Base-by-base conservation (phyloP, 306 rosid genomes). In the Castanea sativa region DNA sequence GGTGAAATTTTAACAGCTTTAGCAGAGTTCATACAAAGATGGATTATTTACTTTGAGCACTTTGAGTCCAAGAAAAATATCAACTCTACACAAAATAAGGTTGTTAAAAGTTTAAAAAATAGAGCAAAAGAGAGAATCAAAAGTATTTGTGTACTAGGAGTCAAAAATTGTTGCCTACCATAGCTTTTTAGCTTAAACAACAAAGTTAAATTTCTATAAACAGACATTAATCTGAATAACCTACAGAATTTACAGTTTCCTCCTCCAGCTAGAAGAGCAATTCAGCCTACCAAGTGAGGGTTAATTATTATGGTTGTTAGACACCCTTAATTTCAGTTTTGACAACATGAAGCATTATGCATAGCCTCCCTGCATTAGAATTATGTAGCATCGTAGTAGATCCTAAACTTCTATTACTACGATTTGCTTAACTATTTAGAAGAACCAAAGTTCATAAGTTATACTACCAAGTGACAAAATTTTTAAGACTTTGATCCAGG, bases 401-500 rank as follows among this genome's bases (percentile, higher is more conserved):
- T 68, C 45, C 45, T 64, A 30, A 68, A 68, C 20, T 68, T 68
- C 29, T 14, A 8, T 59, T 33, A 33, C 38, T 15, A 13, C n/a
- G 5, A 63, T 63, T 63, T 15, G 9, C 20, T 1, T 14, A 12
- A 27, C 69, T 23, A 63, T 33, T 19, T 19, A 35, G 51, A 67
- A 32, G 18, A 67, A 67, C 52, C 75, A 27, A 45, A 45, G 75
- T 71, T 23, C 23, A 52, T 13, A 49, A 14, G 21, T 30, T 21
- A 38, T 20, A 38, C 55, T 35, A 76, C 60, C 68, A 78, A 43
- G 57, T 80, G 11, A 73, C 73, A 64, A 35, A 21, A 51, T 41
- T 30, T 78, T 78, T 78, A 58, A 20, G 58, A 57, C 43, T 80
- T 71, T 23, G 25, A 82, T 38, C 63, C 76, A 80, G 70, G 70